These are phyloP conservation scores for Amanita pseudoporphyria DNA, from an alignment of 768 basidiomycete species.

Conservation along the genomic window DNA sequence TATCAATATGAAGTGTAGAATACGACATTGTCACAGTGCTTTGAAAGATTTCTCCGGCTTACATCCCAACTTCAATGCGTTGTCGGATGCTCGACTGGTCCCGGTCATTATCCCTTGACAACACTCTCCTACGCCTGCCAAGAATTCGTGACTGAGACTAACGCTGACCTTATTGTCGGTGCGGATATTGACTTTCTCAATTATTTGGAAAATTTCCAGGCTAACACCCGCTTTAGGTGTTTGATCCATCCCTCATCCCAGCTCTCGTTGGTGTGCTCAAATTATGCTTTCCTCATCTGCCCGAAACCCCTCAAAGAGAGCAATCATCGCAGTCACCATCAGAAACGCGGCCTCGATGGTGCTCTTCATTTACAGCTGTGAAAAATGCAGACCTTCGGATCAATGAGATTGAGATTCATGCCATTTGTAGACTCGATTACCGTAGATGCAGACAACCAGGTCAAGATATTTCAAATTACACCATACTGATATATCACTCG, in stretches of 20 bases:
- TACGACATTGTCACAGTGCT: too few relatives aligned
- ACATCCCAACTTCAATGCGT: conserved; percentile 34
- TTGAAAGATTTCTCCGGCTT: conserved; percentile 44
- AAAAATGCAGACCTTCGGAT: conserved; percentile 10
- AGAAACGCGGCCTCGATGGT: conserved; percentile 46
- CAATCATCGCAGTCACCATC: conserved; percentile 44
- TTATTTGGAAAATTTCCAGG: background rate
- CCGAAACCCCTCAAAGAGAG: conserved; percentile 13
- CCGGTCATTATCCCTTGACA: conserved; percentile 50
- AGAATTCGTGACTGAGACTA: conserved; percentile 29
- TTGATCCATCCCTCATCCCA: conserved; percentile 53
- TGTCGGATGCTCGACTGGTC: conserved; percentile 52
- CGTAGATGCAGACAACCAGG: background rate
- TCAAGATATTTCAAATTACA: background rate
- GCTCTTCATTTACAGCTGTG: conserved; percentile 31
- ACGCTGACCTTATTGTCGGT: conserved; percentile 55
- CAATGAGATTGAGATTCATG: background rate
- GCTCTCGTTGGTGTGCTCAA: conserved; percentile 42
- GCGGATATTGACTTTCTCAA: conserved; percentile 42
- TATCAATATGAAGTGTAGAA: too few relatives aligned
- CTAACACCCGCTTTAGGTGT: conserved; percentile 37
- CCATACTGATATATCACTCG: too few relatives aligned
- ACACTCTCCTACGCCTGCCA: conserved; percentile 16
- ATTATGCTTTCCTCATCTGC: conserved; percentile 27
- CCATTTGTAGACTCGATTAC: background rate